Evolutionary conservation across 139 green algal genomes (phyloP).

Genomic region (Monoraphidium neglectum): DNA sequence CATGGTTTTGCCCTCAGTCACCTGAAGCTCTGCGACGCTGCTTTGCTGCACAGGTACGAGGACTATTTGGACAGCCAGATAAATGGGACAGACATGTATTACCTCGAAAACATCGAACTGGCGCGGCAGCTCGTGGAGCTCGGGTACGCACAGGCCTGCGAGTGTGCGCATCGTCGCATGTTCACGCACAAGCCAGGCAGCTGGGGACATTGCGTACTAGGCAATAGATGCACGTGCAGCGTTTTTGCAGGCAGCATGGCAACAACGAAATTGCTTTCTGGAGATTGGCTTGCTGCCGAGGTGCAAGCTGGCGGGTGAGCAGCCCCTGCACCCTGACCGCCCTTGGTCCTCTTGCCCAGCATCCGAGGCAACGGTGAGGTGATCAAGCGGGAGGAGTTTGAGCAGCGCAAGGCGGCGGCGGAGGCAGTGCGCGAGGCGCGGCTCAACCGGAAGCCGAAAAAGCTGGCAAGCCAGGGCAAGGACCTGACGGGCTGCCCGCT

Average conservation of each 20-base stretch:
- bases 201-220: too few species aligned
- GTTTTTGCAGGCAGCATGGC: too few species aligned
- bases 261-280: too few species aligned
- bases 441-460: conserved; percentile 77
- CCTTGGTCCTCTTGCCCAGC: conserved; percentile 30
- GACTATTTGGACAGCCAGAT: conserved; percentile 91
- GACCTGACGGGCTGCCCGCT: conserved; percentile 68
- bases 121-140: conserved; percentile 83
- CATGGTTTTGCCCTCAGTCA: background rate
- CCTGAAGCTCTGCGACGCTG: too few species aligned
- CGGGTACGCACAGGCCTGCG: conserved; percentile 58
- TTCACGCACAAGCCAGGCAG: too few species aligned
- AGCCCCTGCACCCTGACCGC: too few species aligned
- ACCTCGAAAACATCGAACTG: conserved; percentile 81
- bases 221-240: too few species aligned
- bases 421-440: conserved; percentile 65
- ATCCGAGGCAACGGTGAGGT: conserved; percentile 89
- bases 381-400: conserved; percentile 88
- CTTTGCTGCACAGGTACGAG: conserved; percentile 73
- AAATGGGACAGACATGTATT: conserved; percentile 82
- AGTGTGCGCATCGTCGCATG: too few species aligned
- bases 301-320: too few species aligned
- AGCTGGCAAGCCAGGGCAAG: conserved; percentile 73
- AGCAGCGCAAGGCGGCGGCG: conserved; percentile 72
- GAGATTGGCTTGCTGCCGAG: too few species aligned